Evolutionary conservation across 139 green algal genomes (phyloP), one percentile per base, ranked within the genome.

Genomic region (Gonium pectorale): DNA sequence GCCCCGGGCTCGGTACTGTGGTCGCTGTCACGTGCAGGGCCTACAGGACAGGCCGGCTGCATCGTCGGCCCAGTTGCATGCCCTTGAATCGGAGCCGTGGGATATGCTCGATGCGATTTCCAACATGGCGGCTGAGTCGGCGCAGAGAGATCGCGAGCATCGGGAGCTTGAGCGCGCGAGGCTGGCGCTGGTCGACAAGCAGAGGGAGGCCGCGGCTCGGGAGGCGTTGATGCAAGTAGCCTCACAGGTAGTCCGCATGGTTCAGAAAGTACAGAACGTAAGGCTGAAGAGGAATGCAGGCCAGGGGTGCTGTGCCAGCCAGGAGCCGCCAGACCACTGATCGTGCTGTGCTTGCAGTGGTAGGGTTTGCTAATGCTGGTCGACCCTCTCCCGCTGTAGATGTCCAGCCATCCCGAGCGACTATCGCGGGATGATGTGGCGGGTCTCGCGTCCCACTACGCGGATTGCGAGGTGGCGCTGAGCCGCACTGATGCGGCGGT

Each of bases 101-200:
- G 79, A 85, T 46, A 64, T 85, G 46, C 66, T 85, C 46, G 79
- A 85, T 64, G 79, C 79, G 26, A 49, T 85, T 26, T 85, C 79
- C 5, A 68, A 35, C 0, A 49, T 85, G 13, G 79, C 79, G 0
- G 79, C 79, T 13, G 46, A 37, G 15, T 75, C 49, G 5, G 29
- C 64, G 26, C 19, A 63, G 35, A 35, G 77, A 13, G 79, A 85
- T 26, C 63, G 64, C 1, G 79, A 85, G 64, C 79, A 77, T 46
- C 64, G 79, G 4, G 66, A 85, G 31, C 44, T 85, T 46, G 64
- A 78, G 35, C 79, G 79, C 4, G 21, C 46, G 0, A 46, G 64
- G 26, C 63, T 67, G 35, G 64, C 43, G 49, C 64, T 85, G 46
- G 79, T 22, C 35, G 56, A 71, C 8, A 56, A 56, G 77, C 43